Evolutionary conservation across 2,329 filamentous ascomycete species (phyloP), one percentile per base, ranked within the genome.

Genomic region (Nemania serpens): DNA sequence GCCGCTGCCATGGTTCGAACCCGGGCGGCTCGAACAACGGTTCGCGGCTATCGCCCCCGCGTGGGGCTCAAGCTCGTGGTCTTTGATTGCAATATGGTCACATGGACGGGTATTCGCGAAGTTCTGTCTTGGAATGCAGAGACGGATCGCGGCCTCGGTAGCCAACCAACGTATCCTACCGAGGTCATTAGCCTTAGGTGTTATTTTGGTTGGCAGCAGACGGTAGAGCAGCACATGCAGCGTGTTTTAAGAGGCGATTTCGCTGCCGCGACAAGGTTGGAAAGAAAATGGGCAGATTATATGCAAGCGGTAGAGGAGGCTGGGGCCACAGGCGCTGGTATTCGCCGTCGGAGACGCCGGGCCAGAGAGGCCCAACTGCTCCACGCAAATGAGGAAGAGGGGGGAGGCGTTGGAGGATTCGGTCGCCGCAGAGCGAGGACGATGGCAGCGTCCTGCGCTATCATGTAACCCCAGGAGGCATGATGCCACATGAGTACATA

Each of bases 121-220:
- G 86, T 98, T 1, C 81, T 98, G 2, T 93, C 88, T 13, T 87
- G 91, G 66, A 98, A 99, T 71, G 87, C 91, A 11, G 90, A 93
- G 70, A 81, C 91, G 46, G 84, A 83, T 33, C 84, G 83, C 15
- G 80, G 81, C 2, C 76, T 70, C 36, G 75, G 69, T 37, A 75
- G 55, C 25, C 68, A 69, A 0, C 71, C 81, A 10, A 83, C 83
- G 0, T 93, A 88, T 68, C 91, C 92, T 0, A 85, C 86, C 1
- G 89, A 97, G 72, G 86, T 96, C 59, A 92, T 98, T 61, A 82
- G 87, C 5, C 82, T 98, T 45, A 97, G 97, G 75, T 96, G 93
- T 76, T 98, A 94, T 79, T 96, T 96, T 74, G 92, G 90, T 43
- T 97, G 91, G 86, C 94, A 98, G 77, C 91, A 91, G 78, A 97